These are phyloP conservation scores for Claviceps sorghi DNA, from an alignment of 2,329 filamentous ascomycete genomes.

Conservation along the genomic window DNA sequence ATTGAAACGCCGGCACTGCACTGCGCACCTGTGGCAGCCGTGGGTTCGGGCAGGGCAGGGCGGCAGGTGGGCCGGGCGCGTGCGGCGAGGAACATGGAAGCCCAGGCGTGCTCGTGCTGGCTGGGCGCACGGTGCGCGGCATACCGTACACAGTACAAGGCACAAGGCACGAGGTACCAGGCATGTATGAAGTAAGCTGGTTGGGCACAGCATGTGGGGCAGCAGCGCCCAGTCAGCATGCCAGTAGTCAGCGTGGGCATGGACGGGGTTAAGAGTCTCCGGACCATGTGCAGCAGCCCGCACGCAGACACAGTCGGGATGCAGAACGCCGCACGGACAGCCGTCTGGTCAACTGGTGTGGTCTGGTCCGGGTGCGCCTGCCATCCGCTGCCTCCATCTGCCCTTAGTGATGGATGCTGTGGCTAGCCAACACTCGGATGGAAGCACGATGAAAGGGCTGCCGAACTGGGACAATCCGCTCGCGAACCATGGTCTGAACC, in stretches of 20 bases:
- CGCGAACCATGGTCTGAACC: neutral
- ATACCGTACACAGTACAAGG: too few species aligned
- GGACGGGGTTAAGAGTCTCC: neutral
- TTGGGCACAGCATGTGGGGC: neutral
- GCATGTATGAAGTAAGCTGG: neutral
- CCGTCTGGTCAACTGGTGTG: too few species aligned
- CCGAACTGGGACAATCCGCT: neutral
- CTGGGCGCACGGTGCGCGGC: too few species aligned
- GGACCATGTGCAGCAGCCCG: neutral
- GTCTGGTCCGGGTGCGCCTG: too few species aligned
- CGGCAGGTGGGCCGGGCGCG: neutral
- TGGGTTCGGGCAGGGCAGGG: constrained; percentile 1
- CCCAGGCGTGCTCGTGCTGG: too few species aligned
- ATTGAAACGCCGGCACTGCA: neutral
- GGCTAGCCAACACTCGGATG: neutral
- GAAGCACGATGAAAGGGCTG: neutral
- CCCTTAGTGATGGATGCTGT: too few species aligned
- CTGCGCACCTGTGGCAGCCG: neutral
- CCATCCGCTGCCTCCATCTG: too few species aligned
- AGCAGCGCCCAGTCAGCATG: neutral
- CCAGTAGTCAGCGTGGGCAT: too few species aligned
- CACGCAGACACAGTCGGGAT: neutral
- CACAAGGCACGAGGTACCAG: too few species aligned
- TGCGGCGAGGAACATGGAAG: too few species aligned
- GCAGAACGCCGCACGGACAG: too few species aligned